phyloP scores from a whole-genome alignment of 73 alveolate genomes.

The Symbiodinium natans region DNA sequence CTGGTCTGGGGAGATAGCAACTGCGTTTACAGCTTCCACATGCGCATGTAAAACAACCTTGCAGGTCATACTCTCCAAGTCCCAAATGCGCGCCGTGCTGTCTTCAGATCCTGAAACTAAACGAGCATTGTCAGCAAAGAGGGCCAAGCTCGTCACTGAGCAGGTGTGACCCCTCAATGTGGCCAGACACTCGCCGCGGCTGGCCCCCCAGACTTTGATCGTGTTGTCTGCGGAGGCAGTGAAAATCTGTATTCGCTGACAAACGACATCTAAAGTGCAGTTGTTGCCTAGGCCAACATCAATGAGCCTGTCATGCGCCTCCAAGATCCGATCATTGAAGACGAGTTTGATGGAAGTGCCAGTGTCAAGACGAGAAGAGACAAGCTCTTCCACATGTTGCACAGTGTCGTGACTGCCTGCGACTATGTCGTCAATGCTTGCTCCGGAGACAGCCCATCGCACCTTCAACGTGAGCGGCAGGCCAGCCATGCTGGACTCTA shows the following conservation, averaged over 20 bases:
- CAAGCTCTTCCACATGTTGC: slow-evolving; percentile 36
- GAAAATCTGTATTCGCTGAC: slow-evolving; percentile 33
- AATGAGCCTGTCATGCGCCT: slow-evolving; percentile 39
- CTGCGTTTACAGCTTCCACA: slow-evolving; percentile 41
- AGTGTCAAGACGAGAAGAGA: slow-evolving; percentile 36
- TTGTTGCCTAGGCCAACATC: slow-evolving; percentile 38
- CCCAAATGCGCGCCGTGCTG: slow-evolving; percentile 91
- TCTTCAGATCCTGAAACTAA: slow-evolving; percentile 72
- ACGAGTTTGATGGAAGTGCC: slow-evolving; percentile 61
- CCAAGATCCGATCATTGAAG: slow-evolving; percentile 24
- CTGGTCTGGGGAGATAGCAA: slow-evolving; percentile 80
- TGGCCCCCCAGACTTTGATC: slow-evolving; percentile 70
- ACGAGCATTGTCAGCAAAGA: slow-evolving; percentile 39
- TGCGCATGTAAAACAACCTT: background rate
- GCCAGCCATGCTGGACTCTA: slow-evolving; percentile 35
- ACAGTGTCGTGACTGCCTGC: slow-evolving; percentile 51
- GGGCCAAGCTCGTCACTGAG: slow-evolving; percentile 64
- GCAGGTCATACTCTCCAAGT: slow-evolving; percentile 45
- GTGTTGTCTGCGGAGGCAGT: slow-evolving; percentile 48
- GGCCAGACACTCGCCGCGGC: slow-evolving; percentile 77
- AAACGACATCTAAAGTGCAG: slow-evolving; percentile 7
- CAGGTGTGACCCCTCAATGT: slow-evolving; percentile 44
- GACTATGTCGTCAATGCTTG: background rate
- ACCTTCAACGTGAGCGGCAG: slow-evolving; percentile 13
- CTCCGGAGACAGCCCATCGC: slow-evolving; percentile 82